phyloP scores from a whole-genome alignment of 1,139 yeast genomes.

The Scheffersomyces quercinus region DNA sequence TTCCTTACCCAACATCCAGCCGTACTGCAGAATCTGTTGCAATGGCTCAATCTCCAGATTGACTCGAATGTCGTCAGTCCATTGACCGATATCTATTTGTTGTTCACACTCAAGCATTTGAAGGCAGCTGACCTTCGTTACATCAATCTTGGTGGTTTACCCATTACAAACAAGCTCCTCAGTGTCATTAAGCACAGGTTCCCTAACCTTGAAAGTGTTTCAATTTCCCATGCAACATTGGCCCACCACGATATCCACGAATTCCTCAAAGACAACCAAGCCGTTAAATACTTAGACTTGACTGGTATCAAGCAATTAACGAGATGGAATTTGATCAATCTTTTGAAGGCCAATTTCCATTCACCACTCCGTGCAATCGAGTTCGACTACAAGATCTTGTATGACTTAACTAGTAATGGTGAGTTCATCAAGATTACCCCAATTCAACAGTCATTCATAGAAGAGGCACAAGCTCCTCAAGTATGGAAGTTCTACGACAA shows the following conservation, averaged over 20 bases:
- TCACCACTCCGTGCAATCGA: constrained; percentile 38
- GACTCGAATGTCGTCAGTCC: constrained; percentile 70
- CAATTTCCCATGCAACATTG: constrained; percentile 59
- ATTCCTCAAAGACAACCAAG: constrained; percentile 37
- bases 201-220: constrained; percentile 57
- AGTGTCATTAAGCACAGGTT: constrained; percentile 56
- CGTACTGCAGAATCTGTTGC: constrained; percentile 52
- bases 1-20: constrained; percentile 77
- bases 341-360: constrained; percentile 29
- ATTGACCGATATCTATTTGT: constrained; percentile 57
- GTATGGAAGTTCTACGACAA: constrained; percentile 57
- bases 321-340: constrained; percentile 25
- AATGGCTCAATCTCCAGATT: constrained; percentile 78
- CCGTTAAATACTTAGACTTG: constrained; percentile 36
- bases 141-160: constrained; percentile 75
- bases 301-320: constrained; percentile 39
- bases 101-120: constrained; percentile 55
- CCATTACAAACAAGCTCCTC: constrained; percentile 57
- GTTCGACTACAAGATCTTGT: constrained; percentile 40
- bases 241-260: constrained; percentile 50
- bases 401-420: constrained; percentile 46
- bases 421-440: constrained; percentile 35
- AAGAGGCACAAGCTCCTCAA: constrained; percentile 28
- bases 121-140: constrained; percentile 54
- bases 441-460: constrained; percentile 25